A percentile compares a stretch with the other conserved stretches of the same genome.
Evolutionary conservation across 176 grass and related monocot species (phyloP).

Genomic region (Zoysia japonica): DNA sequence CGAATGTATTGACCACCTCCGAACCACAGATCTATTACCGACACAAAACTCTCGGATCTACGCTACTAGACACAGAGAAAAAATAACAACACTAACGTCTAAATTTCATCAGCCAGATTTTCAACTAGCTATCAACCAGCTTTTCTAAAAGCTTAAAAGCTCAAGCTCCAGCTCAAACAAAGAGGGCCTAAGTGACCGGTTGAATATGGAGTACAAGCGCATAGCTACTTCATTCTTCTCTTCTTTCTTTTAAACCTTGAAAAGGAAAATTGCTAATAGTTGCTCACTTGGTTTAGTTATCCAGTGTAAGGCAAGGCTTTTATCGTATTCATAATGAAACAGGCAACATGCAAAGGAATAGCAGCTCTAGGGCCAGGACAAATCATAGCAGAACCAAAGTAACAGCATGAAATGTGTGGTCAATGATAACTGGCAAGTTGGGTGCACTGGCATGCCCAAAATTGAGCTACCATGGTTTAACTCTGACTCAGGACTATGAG

Average conservation of each 20-base stretch:
- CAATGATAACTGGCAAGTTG: slow-evolving; percentile 5
- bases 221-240: neutral
- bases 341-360: neutral
- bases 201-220: neutral
- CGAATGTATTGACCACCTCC: too few species aligned
- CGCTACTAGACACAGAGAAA: too few species aligned
- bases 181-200: neutral
- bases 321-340: neutral
- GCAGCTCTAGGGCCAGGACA: neutral
- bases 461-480: neutral
- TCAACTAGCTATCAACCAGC: too few species aligned
- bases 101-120: too few species aligned
- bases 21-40: too few species aligned
- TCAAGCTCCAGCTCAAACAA: too few species aligned
- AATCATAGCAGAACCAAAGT: neutral
- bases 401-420: neutral
- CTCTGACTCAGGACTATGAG: neutral
- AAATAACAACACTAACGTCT: too few species aligned
- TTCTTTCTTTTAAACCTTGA: neutral
- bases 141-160: too few species aligned
- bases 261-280: slow-evolving; percentile 13
- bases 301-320: neutral
- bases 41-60: too few species aligned
- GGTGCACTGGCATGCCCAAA: slow-evolving; percentile 1
- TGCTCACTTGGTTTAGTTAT: neutral